These are phyloP conservation scores for Zygotorulaspora chibaensis DNA, from an alignment of 805 yeast species.

Conservation along the genomic window DNA sequence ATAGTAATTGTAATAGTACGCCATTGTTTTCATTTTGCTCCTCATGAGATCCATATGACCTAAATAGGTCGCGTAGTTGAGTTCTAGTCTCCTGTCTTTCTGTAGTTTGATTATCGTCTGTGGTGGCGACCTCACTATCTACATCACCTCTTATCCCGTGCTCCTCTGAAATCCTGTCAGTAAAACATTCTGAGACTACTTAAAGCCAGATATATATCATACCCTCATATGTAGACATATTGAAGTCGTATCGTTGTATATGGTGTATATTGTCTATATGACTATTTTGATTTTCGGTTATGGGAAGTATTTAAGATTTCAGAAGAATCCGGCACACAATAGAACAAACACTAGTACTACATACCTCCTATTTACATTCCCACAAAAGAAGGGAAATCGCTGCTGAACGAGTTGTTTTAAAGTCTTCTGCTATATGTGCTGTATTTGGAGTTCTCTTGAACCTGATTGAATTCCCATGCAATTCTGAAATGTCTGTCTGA, in stretches of 20 bases:
- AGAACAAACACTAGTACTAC: background rate
- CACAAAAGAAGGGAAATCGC: slow-evolving; percentile 6
- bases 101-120: slow-evolving; percentile 3
- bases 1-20: slow-evolving; percentile 16
- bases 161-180: slow-evolving; percentile 25
- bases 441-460: slow-evolving; percentile 6
- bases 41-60: slow-evolving; percentile 6
- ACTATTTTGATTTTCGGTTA: background rate
- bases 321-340: background rate
- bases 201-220: slow-evolving; percentile 4
- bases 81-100: slow-evolving; percentile 25
- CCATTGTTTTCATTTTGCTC: slow-evolving; percentile 16
- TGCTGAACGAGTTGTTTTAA: slow-evolving; percentile 3
- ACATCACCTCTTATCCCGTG: slow-evolving; percentile 20
- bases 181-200: background rate
- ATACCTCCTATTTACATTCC: slow-evolving; percentile 4
- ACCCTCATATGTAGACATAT: slow-evolving; percentile 38
- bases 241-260: background rate
- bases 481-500: background rate
- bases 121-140: slow-evolving; percentile 4
- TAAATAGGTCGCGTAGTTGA: slow-evolving; percentile 21
- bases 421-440: slow-evolving; percentile 5
- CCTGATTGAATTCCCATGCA: slow-evolving; percentile 1
- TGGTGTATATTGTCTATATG: background rate
- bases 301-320: background rate